These are phyloP conservation scores for Babesia bovis DNA, from an alignment of 169 alveolate species.

Conservation along the genomic window DNA sequence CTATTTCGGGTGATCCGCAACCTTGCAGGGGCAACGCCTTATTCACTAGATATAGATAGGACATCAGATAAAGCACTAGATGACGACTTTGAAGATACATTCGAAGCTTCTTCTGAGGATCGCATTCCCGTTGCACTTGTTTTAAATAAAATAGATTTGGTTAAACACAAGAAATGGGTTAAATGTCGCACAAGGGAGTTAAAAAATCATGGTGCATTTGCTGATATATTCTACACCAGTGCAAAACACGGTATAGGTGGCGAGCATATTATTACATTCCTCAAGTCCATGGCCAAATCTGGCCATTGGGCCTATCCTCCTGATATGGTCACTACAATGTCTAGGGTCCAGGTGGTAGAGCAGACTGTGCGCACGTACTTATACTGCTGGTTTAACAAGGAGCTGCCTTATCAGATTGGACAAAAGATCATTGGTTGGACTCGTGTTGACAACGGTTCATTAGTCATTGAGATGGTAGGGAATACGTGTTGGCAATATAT, in stretches of 20 bases:
- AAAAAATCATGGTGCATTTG: slow-evolving; percentile 77
- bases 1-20: slow-evolving; percentile 71
- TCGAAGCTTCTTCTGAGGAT: background rate
- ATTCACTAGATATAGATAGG: background rate
- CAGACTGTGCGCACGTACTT: slow-evolving; percentile 76
- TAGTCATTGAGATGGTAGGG: slow-evolving; percentile 72
- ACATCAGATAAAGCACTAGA: background rate
- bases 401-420: slow-evolving; percentile 74
- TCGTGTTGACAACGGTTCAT: slow-evolving; percentile 60
- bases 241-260: slow-evolving; percentile 81
- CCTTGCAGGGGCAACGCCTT: slow-evolving; percentile 56
- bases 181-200: slow-evolving; percentile 71
- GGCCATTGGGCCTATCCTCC: slow-evolving; percentile 83
- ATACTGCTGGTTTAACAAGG: slow-evolving; percentile 82
- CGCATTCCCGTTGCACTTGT: slow-evolving; percentile 73
- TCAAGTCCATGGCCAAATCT: slow-evolving; percentile 67
- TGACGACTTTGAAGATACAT: background rate
- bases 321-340: slow-evolving; percentile 75
- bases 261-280: slow-evolving; percentile 68
- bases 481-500: background rate
- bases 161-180: slow-evolving; percentile 74
- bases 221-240: slow-evolving; percentile 74
- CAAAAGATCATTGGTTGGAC: slow-evolving; percentile 78
- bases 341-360: slow-evolving; percentile 77
- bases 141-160: slow-evolving; percentile 73